phyloP scores from a whole-genome alignment of 23 red algal species.

The Gracilaria domingensis region DNA sequence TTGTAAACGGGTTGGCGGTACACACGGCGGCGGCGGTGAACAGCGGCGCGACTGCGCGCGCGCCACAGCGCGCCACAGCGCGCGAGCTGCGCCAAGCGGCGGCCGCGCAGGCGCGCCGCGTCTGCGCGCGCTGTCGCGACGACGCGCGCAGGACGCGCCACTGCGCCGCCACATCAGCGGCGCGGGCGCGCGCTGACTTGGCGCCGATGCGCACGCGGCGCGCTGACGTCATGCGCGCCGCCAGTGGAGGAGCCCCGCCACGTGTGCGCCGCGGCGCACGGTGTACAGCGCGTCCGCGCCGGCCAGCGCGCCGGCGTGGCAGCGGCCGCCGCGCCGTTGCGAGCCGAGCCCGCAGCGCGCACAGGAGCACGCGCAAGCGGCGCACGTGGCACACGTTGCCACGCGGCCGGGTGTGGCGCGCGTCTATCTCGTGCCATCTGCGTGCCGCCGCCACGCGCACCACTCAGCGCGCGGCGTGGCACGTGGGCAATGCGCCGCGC shows the following conservation, averaged over 20 bases:
- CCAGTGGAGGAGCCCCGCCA: neutral
- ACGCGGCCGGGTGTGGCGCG: neutral
- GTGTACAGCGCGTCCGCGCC: neutral
- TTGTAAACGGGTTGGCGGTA: neutral
- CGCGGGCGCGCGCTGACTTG: neutral
- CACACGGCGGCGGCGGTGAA: neutral
- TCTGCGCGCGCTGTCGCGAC: neutral
- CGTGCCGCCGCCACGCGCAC: conserved; percentile 16
- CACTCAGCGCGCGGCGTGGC: conserved; percentile 13
- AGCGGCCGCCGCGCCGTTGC: too few relatives aligned
- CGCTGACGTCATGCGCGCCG: too few relatives aligned
- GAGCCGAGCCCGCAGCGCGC: too few relatives aligned
- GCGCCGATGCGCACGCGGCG: neutral
- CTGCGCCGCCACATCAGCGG: neutral
- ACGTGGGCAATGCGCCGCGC: neutral
- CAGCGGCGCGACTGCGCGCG: neutral
- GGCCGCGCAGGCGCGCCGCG: neutral
- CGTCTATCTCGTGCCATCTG: neutral
- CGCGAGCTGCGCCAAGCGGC: neutral
- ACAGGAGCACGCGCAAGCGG: too few relatives aligned
- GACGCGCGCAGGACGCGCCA: neutral
- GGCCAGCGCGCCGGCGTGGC: neutral
- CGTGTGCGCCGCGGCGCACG: neutral
- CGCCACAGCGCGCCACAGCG: neutral
- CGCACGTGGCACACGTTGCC: neutral